Base-by-base conservation (phyloP, 306 rosid species). In the Quercus wislizeni region DNA sequence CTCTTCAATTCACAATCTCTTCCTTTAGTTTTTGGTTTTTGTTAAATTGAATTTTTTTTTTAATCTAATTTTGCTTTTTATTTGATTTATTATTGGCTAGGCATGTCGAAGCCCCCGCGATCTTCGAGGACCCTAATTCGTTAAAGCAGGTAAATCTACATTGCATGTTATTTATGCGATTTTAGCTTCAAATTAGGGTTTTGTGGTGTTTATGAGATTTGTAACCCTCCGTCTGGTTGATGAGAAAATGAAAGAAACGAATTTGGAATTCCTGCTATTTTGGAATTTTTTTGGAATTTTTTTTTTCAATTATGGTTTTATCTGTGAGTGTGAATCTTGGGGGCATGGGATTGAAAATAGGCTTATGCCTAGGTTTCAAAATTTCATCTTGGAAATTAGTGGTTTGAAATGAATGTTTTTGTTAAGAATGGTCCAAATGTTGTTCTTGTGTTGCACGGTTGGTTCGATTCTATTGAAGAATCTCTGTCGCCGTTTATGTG, bases 51-150 rank as follows among this genome's bases (percentile, higher is more conserved):
- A 41, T 41, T 0, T 41, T 41, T 41, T 41, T 2, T 9, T 8
- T 8, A 11, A 41, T 41, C 46, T 18, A 28, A 55, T 82, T 59
- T 70, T 61, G 5, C 41, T 76, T 63, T 61, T 81, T 63, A 74
- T 15, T 73, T 19, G 4, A 57, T 56, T 72, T 58, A 14, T 33
- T 70, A 49, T 71, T 51, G 71, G 0, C 28, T 55, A 93, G 99
- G 85, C 97, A 92, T 73, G 91, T 95, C 77, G 99, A 90, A 76
- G 90, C 86, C 80, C 94, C 90, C 1, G 94, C 94, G 67, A 86
- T 90, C 73, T 95, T 93, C 64, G 93, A 91, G 88, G 99, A 89
- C 86, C 94, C 97, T 7, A 87, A 74, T 77, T 87, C 97, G 55
- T 86, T 80, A 87, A 92, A 89, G 55, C 92, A 89, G 99, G 98